Base-by-base conservation (phyloP, 495 filamentous ascomycete species). In the Aspergillus conjunctus region DNA sequence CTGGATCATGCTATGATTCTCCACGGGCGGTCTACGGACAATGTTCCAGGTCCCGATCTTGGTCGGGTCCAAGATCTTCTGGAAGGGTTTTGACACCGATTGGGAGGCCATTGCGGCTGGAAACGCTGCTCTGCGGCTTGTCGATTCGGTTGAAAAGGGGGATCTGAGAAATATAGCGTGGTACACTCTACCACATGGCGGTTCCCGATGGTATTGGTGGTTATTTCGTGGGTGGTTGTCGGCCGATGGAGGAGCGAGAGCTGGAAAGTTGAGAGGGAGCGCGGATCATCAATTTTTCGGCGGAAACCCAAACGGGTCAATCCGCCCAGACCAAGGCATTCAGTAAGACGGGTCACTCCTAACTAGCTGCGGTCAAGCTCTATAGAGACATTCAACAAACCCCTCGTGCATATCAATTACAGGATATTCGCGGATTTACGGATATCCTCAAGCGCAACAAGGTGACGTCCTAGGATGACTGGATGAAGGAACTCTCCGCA, bases 21-120 rank as follows among this genome's bases (percentile, higher is more conserved):
- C 74, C 45, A 80, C 65, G 20, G 72, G 75, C 43, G 77, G 76
- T 37, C 71, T 69, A 45, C 74, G 74, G 58, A 77, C 68, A 58
- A 79, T 57, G 50, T 73, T 74, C 71, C 71, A 75, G 57, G 73
- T 68, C 44, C 70, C 68, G 54, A 80, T 67, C 70, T 74, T 77
- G 67, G 77, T 80, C 34, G 77, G 71, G 62, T 80, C 77, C 53
- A 80, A 68, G 66, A 76, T 69, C 68, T 77, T 77, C 63, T 73
- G 64, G 63, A 77, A 66, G 32, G 66, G 63, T 66, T 72, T 71
- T 58, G 58, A 30, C 10, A 67, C 58, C 59, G 67, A 39, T 63
- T 71, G 62, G 34, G 73, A 73, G 74, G 75, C 73, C 77, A 80
- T 80, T 71, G 66, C 67, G 76, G 71, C 75, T 68, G 60, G 46